These are phyloP conservation scores for Neospora caninum DNA, from an alignment of 169 alveolate genomes.

Conservation along the genomic window DNA sequence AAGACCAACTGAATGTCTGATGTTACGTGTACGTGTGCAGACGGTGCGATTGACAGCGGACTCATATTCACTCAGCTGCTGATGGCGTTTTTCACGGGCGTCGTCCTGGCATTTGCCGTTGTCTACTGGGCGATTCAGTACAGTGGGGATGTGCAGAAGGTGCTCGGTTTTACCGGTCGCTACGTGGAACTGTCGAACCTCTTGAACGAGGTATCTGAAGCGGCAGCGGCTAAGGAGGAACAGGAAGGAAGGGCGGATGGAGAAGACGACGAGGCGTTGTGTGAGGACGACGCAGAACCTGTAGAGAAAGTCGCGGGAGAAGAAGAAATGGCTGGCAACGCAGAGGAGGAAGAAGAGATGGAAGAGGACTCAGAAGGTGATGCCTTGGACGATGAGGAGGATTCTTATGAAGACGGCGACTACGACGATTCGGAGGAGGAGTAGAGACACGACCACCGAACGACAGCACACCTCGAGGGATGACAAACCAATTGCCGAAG, in stretches of 20 bases:
- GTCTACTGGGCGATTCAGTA: conserved; percentile 9
- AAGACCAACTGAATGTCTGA: not conserved
- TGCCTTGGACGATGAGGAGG: not conserved
- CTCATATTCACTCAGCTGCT: not conserved
- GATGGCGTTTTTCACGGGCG: not conserved
- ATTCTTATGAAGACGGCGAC: not conserved
- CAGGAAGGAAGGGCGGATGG: not conserved
- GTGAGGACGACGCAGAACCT: not conserved
- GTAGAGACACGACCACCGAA: no score
- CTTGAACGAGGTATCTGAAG: not conserved
- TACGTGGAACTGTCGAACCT: not conserved
- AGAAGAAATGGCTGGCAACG: not conserved
- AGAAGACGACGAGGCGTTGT: not conserved
- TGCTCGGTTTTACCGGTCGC: not conserved
- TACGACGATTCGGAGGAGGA: not conserved
- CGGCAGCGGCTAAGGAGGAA: not conserved
- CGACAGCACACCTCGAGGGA: no score
- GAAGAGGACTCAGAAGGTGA: not conserved
- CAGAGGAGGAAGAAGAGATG: no score
- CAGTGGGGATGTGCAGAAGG: conserved; percentile 19
- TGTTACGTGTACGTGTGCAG: not conserved
- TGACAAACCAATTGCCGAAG: no score
- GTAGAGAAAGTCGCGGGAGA: not conserved
- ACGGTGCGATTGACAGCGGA: not conserved
- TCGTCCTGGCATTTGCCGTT: not conserved